A percentile compares a stretch with the other conserved stretches of the same genome.
These are phyloP conservation scores for Dothiorella sarmentorum DNA, from an alignment of 2,329 filamentous ascomycete species.

Conservation along the genomic window DNA sequence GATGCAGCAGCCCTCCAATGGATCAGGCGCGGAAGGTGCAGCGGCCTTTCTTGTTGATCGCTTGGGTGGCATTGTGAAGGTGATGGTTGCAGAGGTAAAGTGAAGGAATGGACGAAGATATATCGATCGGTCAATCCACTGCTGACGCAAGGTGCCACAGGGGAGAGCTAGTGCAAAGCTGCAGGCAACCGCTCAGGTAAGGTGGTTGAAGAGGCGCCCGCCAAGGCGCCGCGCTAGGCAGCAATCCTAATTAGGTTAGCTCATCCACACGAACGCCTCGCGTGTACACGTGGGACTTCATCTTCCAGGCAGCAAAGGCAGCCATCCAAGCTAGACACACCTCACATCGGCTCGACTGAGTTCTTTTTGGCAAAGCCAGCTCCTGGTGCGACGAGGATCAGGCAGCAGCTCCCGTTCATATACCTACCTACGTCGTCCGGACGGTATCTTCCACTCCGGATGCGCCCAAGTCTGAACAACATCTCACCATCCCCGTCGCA, in stretches of 20 bases:
- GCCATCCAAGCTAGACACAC: background rate
- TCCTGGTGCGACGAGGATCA: too few relatives aligned
- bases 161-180: background rate
- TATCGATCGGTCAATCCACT: too few relatives aligned
- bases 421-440: too few relatives aligned
- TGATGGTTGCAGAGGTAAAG: background rate
- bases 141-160: background rate
- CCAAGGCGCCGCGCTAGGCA: background rate
- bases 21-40: constrained; percentile 24
- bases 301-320: background rate
- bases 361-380: too few relatives aligned
- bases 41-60: background rate
- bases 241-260: background rate
- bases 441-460: too few relatives aligned
- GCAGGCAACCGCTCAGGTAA: background rate
- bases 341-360: background rate
- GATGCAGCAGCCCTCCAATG: constrained; percentile 51
- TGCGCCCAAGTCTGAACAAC: too few relatives aligned
- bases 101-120: background rate
- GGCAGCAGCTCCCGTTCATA: too few relatives aligned
- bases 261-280: background rate
- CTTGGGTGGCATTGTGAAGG: background rate
- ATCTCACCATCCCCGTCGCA: too few relatives aligned
- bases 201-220: background rate
- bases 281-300: background rate